phyloP scores from a whole-genome alignment of 371 early-diverging fungal species.

The Synchytrium microbalum region DNA sequence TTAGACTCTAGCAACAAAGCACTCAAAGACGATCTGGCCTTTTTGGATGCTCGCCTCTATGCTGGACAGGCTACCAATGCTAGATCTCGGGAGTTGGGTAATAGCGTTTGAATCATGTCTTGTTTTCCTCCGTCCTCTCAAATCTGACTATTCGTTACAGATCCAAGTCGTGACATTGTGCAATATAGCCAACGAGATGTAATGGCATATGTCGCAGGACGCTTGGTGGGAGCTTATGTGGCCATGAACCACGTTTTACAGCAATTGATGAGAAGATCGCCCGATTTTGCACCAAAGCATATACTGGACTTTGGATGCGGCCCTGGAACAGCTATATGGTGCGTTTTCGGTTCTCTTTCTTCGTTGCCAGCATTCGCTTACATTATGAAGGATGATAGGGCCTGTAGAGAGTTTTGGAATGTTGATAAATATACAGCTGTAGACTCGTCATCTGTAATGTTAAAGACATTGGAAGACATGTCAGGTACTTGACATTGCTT shows the following conservation, averaged over 20 bases:
- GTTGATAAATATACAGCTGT: background rate
- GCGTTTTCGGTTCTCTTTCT: conserved; percentile 5
- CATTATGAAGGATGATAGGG: background rate
- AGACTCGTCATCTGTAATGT: background rate
- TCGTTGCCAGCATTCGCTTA: background rate
- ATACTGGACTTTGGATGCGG: conserved; percentile 83
- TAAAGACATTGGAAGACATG: background rate
- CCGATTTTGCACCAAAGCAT: conserved; percentile 51
- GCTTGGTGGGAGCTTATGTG: conserved; percentile 60
- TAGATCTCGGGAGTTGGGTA: too few species aligned
- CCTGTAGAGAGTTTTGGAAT: background rate
- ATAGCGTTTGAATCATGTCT: too few species aligned
- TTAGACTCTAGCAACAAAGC: too few species aligned
- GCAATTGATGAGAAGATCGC: conserved; percentile 53
- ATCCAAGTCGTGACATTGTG: too few species aligned
- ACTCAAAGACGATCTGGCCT: too few species aligned
- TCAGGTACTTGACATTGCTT: background rate
- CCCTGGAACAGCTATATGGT: conserved; percentile 80
- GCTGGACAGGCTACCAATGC: too few species aligned
- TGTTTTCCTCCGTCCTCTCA: too few species aligned
- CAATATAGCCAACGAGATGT: too few species aligned
- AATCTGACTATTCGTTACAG: too few species aligned
- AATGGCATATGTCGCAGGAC: conserved; percentile 64
- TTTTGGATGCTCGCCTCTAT: too few species aligned
- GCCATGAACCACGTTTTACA: conserved; percentile 57